Evolutionary conservation across 2,329 filamentous ascomycete genomes (phyloP), one percentile per base, ranked within the genome.

Genomic region (Hypoxylon sp.): DNA sequence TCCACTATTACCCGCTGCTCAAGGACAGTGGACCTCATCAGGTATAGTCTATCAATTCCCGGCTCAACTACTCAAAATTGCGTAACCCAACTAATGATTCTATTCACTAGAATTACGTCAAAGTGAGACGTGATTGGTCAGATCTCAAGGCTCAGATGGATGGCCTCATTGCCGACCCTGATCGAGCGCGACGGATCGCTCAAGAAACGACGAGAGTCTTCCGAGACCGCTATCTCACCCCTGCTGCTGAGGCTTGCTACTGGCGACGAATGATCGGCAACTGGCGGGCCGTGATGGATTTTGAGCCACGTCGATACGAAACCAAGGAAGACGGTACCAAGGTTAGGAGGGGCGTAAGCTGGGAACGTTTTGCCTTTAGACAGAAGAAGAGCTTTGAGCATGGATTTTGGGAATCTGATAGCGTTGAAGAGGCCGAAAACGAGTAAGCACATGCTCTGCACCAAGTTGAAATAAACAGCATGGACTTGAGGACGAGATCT

Each of bases 211-310:
- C 83, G 5, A 74, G 74, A 46, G 82, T 80, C 14, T 87, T 87
- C 71, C 80, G 85, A 2, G 85, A 88, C 70, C 78, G 83, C 6
- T 88, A 88, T 72, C 77, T 88, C 20, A 87, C 85, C 0, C 84
- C 85, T 1, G 84, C 85, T 4, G 85, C 86, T 1, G 84, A 87
- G 75, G 82, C 83, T 2, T 88, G 85, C 67, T 88, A 88, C 68
- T 88, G 85, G 86, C 80, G 86, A 10, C 67, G 66, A 35, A 69
- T 73, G 69, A 68, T 74, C 22, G 58, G 27, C 4, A 66, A 57
- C 46, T 73, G 72, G 72, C 71, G 64, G 8, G 58, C 64, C 42
- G 72, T 73, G n/a, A 73, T 73, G 72, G 69, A 71, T 58, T 72
- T 74, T 13, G 67, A 74, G 53, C 72, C 72, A 27, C 62, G 61